Base-by-base conservation (phyloP, 345 rosid genomes). In the Citrus maxima region DNA sequence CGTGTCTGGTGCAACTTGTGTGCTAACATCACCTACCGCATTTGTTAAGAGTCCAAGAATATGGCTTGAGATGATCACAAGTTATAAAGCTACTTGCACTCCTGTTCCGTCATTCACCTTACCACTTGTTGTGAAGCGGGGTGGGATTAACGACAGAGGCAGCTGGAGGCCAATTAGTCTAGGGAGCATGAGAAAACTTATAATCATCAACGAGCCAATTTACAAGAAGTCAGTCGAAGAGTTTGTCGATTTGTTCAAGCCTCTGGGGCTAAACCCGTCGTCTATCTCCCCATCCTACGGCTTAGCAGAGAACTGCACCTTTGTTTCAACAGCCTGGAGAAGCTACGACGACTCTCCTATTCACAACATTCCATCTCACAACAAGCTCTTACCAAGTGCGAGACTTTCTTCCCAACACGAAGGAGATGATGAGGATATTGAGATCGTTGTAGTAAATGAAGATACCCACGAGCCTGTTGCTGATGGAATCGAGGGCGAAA, bases 311-410 rank as follows among this genome's bases (percentile, higher is more conserved):
- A 89, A 86, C 72, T 79, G 91, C 78, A 91, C 95, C 28, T 88
- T 88, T 78, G 90, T 91, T 18, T 91, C 93, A 70, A 91, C 92
- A 9, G 84, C 93, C 1, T 89, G 92, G 95, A 91, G 90, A 68
- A 60, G 67, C 40, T 18, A 19, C 21, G 19, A 27, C 32, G 76
- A 71, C 34, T 78, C 72, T 64, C 25, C 54, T 61, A 82, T 80
- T 40, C 82, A 78, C 10, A 32, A 79, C 77, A 64, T 86, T 55
- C 90, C 91, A 30, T 74, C 84, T n/a, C 69, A 87, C 76, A 83
- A 84, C 38, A 85, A 83, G 87, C 86, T 89, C 69, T 71, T 89
- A 73, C 92, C 95, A 3, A 81, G 82, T 37, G 91, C 91, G 7
- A 86, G 84, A 66, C 89, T 89, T 19, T 75, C 76, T 54, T 76